Evolutionary conservation across 768 basidiomycete species (phyloP), one percentile per base, ranked within the genome.

Genomic region (Russula vinacea): DNA sequence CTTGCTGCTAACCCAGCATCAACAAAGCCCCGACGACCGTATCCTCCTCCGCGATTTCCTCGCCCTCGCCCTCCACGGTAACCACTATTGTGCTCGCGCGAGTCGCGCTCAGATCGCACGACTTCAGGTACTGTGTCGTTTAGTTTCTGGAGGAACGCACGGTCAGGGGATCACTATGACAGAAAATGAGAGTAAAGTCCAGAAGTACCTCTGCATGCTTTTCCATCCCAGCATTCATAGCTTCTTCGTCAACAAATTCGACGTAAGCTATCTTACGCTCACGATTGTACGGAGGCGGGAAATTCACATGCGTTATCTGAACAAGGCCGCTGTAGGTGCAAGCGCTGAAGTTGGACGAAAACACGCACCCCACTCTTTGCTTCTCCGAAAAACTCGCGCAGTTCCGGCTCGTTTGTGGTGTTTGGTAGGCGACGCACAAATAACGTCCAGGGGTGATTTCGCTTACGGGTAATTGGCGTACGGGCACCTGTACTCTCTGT

Each of bases 171-270:
- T 54, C 19, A 61, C 69, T 40, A 73, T 9, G 26, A 24, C 40
- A 40, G 37, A 67, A 61, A 61, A 52, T 16, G 9, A 40, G 32
- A 60, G 56, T 29, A 47, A 9, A 6, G 33, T 19, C 40, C 33
- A 19, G 26, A 75, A 81, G 62, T 67, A 93, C 92, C 74, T 86
- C 85, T 29, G 80, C 82, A 67, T 90, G 88, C 70, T 86, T 89
- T 62, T 83, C 86, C 24, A 95, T 76, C 0, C 88, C 94, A 22
- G 79, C 82, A 69, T 84, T 90, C 90, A 94, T 91, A 11, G 86
- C 79, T 52, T 89, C 90, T 70, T 95, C 92, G 69, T 92, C 90
- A 5, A 85, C 88, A 74, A 96, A 97, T 71, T 96, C 94, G 58
- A 97, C 84, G 71, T 93, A 97, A 1, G 86, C 90, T 62, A 93